These are phyloP conservation scores for Straminergon stramineum DNA, from an alignment of 225 moss, liverwort and hornwort species.

Conservation along the genomic window DNA sequence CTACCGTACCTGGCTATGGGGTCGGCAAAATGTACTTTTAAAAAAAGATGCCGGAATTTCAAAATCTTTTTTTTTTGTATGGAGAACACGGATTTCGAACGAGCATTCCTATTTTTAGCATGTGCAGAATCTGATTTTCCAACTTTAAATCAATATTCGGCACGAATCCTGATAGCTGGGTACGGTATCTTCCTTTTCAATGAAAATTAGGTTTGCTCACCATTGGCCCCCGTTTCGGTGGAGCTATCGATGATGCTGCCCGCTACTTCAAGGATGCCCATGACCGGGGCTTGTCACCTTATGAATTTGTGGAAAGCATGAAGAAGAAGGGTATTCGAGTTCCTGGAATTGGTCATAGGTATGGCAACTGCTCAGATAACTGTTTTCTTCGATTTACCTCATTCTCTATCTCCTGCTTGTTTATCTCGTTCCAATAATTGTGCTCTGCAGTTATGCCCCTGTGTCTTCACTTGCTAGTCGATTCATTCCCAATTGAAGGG, in stretches of 20 bases:
- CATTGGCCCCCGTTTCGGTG: slow-evolving; percentile 90
- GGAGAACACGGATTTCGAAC: not conserved
- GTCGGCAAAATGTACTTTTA: not conserved
- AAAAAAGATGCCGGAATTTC: too few species aligned
- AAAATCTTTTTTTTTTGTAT: not conserved
- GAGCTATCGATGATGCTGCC: slow-evolving; percentile 89
- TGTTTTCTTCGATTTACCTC: not conserved
- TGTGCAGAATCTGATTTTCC: not conserved
- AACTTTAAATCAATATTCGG: not conserved
- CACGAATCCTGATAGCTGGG: not conserved
- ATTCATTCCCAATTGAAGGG: not conserved
- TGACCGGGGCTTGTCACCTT: slow-evolving; percentile 59
- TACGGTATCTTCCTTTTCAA: not conserved
- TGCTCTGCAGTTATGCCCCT: not conserved
- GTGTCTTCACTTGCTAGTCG: not conserved
- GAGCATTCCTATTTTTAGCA: not conserved
- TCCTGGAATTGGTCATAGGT: slow-evolving; percentile 85
- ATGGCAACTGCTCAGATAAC: not conserved
- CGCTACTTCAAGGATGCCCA: slow-evolving; percentile 89
- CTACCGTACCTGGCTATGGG: not conserved
- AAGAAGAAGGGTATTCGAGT: slow-evolving; percentile 90
- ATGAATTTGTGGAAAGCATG: slow-evolving; percentile 90
- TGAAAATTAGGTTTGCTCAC: slow-evolving; percentile 59
- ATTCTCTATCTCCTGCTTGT: not conserved
- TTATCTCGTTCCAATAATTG: not conserved